Percentiles rank a stretch among this genome's conserved stretches.
Evolutionary conservation across 164 flowering plant genomes (phyloP).

Genomic region (Taxillus chinensis): DNA sequence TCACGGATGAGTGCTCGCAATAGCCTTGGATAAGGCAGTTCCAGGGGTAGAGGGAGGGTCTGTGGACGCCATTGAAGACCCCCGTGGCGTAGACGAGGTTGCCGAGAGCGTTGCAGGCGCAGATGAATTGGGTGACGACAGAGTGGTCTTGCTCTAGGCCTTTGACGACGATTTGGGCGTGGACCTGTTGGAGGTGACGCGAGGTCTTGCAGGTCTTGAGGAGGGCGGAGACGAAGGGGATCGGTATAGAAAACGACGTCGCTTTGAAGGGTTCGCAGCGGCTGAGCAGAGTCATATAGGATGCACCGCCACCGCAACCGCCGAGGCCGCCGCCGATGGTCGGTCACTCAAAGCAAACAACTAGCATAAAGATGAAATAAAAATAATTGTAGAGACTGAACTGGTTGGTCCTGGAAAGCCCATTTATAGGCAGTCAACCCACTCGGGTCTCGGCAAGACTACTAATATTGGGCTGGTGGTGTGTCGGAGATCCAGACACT

Average conservation of each 20-base stretch:
- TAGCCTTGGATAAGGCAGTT: conserved; percentile 32
- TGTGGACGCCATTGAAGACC: conserved; percentile 26
- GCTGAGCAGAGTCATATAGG: background rate
- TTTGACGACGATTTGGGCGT: conserved; percentile 34
- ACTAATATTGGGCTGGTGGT: too few species aligned
- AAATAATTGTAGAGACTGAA: too few species aligned
- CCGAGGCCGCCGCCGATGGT: too few species aligned
- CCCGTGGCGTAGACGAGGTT: conserved; percentile 21
- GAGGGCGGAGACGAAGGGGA: conserved; percentile 9
- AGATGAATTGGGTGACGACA: conserved; percentile 28
- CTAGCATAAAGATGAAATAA: too few species aligned
- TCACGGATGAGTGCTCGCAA: conserved; percentile 19
- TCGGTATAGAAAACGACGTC: background rate
- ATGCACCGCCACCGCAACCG: too few species aligned
- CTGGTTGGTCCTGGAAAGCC: too few species aligned
- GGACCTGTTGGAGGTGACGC: conserved; percentile 37
- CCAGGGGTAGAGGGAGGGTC: conserved; percentile 34
- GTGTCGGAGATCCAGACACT: background rate
- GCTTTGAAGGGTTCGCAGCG: background rate
- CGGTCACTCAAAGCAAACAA: too few species aligned
- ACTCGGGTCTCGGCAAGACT: too few species aligned
- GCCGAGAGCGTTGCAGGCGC: conserved; percentile 19
- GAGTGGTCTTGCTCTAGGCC: conserved; percentile 48
- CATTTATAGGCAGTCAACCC: too few species aligned
- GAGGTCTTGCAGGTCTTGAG: conserved; percentile 37